Conservation (phyloP, 1,284 basidiomycete species). For the Cystobasidiaceae sp. region DNA sequence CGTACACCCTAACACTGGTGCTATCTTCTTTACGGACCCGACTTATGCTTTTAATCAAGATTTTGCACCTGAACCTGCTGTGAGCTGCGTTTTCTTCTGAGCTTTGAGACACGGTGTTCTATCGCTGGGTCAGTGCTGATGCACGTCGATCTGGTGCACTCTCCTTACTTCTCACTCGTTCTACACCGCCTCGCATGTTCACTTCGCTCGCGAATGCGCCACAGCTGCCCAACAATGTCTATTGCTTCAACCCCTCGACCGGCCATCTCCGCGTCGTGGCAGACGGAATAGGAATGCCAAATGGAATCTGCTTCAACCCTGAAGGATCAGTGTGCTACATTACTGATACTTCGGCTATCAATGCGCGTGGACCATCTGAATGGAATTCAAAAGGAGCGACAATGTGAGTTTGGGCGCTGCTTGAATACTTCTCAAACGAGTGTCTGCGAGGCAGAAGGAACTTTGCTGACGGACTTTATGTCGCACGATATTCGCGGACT, state of each 20-base stretch:
- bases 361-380: constrained; percentile 42
- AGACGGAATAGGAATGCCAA: constrained; percentile 32
- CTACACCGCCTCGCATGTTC: neutral
- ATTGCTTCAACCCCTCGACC: constrained; percentile 36
- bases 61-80: constrained; percentile 36
- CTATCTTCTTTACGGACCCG: constrained; percentile 45
- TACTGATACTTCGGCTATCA: constrained; percentile 34
- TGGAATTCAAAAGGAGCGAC: constrained; percentile 40
- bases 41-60: constrained; percentile 42
- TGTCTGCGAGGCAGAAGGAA: neutral
- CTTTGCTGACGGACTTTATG: neutral
- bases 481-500: too few relatives aligned
- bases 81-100: neutral
- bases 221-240: constrained; percentile 37
- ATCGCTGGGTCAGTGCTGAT: too few relatives aligned
- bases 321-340: constrained; percentile 31
- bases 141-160: too few relatives aligned
- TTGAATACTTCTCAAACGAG: constrained; percentile 36
- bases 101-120: too few relatives aligned
- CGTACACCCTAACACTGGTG: constrained; percentile 56
- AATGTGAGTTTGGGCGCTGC: constrained; percentile 33
- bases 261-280: constrained; percentile 35
- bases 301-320: constrained; percentile 34
- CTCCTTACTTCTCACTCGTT: too few relatives aligned
- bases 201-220: neutral